Conservation (phyloP, 371 early-diverging fungal genomes). For the Coemansia sp. region DNA sequence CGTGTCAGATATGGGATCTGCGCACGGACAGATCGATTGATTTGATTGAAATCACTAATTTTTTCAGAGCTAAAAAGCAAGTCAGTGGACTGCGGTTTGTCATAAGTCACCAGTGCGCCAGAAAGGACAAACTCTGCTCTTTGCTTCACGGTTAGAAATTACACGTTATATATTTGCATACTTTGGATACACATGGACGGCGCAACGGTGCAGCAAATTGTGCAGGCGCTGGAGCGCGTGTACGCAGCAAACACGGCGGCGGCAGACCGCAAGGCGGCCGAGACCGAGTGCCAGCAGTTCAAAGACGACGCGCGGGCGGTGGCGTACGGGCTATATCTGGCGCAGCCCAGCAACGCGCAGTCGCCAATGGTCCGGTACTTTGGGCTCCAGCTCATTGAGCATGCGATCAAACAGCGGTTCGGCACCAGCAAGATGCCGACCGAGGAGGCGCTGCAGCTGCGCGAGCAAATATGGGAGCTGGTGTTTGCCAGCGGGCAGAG, state of each 20-base stretch:
- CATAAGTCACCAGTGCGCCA: too few relatives aligned
- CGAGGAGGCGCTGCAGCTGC: constrained; percentile 16
- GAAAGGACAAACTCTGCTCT: too few relatives aligned
- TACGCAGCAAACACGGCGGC: constrained; percentile 24
- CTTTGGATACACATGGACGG: constrained; percentile 16
- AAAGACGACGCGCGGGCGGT: constrained; percentile 19
- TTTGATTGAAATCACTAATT: not conserved
- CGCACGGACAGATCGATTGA: not conserved
- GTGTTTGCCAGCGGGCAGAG: not conserved
- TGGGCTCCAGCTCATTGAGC: constrained; percentile 43
- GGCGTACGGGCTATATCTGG: constrained; percentile 25
- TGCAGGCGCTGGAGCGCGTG: constrained; percentile 38
- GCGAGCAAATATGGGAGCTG: constrained; percentile 21
- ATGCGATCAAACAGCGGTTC: constrained; percentile 25
- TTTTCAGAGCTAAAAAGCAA: not conserved
- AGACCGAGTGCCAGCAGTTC: constrained; percentile 31
- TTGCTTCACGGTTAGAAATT: too few relatives aligned
- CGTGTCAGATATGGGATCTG: not conserved
- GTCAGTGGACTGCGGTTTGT: too few relatives aligned
- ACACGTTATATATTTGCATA: too few relatives aligned
- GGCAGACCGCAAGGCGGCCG: constrained; percentile 37
- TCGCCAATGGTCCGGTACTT: constrained; percentile 29
- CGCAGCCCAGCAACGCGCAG: constrained; percentile 4
- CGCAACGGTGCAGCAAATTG: constrained; percentile 9
- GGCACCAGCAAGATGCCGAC: not conserved